Conservation (phyloP, 2,329 filamentous ascomycete species). For the Davidsoniella virescens region DNA sequence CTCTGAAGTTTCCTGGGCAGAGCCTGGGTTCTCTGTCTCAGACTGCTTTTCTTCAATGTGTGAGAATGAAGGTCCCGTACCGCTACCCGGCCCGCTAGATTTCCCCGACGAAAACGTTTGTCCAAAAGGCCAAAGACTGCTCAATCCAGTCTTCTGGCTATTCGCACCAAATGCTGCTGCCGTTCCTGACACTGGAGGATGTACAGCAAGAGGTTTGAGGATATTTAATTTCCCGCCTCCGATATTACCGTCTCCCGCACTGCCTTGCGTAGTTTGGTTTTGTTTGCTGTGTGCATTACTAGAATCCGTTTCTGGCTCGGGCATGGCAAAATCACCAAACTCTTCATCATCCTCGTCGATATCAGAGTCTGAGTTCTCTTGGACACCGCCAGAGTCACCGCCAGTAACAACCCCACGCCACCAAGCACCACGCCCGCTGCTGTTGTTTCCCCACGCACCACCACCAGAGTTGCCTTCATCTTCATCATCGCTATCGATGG, state of each 20-base stretch:
- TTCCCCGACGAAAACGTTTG: constrained; percentile 1
- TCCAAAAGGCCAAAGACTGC: constrained; percentile 44
- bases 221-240: constrained; percentile 26
- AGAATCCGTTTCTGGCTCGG: constrained; percentile 29
- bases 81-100: neutral
- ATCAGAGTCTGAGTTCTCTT: constrained; percentile 30
- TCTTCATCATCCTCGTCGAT: constrained; percentile 42
- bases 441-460: constrained; percentile 16
- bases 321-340: constrained; percentile 53
- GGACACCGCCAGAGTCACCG: constrained; percentile 22
- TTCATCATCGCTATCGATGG: constrained; percentile 34
- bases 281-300: neutral
- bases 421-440: constrained; percentile 27
- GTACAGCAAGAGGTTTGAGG: constrained; percentile 37
- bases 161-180: neutral
- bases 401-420: constrained; percentile 27
- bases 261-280: neutral
- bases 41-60: constrained; percentile 12
- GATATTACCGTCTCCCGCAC: constrained; percentile 13
- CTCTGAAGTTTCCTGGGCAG: too few species aligned
- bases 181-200: constrained; percentile 28
- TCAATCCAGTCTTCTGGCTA: constrained; percentile 24
- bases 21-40: constrained; percentile 18
- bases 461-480: constrained; percentile 21
- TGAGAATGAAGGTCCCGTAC: neutral